These are phyloP conservation scores for Zasmidium angulare DNA, from an alignment of 2,329 filamentous ascomycete species.

Conservation along the genomic window DNA sequence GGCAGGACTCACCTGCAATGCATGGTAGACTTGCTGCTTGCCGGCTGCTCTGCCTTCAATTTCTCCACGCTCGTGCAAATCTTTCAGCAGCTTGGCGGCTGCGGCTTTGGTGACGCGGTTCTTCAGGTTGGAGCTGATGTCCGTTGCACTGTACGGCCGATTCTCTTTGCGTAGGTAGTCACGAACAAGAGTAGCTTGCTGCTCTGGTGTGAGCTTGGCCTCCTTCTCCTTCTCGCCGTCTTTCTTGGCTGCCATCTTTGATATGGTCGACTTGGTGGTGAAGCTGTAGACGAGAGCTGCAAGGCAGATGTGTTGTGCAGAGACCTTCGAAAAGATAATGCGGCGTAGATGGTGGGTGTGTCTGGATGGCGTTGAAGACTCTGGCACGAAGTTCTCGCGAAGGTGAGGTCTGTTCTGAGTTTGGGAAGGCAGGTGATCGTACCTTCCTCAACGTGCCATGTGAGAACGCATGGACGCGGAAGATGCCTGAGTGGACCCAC, in stretches of 20 bases:
- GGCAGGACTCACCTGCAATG: constrained; percentile 41
- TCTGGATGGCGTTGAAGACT: not conserved
- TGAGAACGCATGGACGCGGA: not conserved
- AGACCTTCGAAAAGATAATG: not conserved
- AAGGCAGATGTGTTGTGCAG: not conserved
- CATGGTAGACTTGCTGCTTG: constrained; percentile 64
- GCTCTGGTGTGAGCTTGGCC: constrained; percentile 31
- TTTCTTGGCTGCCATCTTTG: constrained; percentile 33
- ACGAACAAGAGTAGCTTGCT: constrained; percentile 31
- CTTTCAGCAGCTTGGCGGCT: constrained; percentile 61
- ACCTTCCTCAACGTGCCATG: constrained; percentile 5
- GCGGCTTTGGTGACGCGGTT: constrained; percentile 46
- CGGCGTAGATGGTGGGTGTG: not conserved
- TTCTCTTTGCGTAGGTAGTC: constrained; percentile 34
- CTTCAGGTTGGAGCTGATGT: constrained; percentile 37
- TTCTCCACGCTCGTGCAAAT: constrained; percentile 60
- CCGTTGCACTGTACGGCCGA: constrained; percentile 36
- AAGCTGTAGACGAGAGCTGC: not conserved
- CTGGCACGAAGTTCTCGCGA: not conserved
- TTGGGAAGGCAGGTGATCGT: constrained; percentile 2
- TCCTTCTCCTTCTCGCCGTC: constrained; percentile 31
- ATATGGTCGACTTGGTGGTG: not conserved
- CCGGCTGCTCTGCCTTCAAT: constrained; percentile 60
- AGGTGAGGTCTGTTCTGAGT: not conserved
- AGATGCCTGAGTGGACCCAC: not conserved